Conservation (phyloP, 192 early-diverging fungal species). For the Podila clonocystis region DNA sequence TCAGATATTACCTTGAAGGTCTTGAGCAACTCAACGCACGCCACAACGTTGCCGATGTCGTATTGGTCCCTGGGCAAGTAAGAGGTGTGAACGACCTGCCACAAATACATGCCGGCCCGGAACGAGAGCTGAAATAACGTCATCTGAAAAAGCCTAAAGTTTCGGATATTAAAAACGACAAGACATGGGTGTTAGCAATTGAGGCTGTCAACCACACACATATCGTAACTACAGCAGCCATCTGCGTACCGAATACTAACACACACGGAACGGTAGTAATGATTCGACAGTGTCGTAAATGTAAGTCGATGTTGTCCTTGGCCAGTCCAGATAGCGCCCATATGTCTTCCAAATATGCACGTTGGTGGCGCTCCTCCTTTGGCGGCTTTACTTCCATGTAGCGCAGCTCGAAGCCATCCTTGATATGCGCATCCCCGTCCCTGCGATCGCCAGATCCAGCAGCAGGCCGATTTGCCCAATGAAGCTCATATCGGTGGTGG, state of each 20-base stretch:
- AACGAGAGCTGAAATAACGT: neutral
- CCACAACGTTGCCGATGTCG: neutral
- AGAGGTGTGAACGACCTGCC: neutral
- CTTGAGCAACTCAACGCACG: neutral
- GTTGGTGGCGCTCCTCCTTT: constrained; percentile 1
- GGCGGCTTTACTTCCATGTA: neutral
- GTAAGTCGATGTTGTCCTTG: neutral
- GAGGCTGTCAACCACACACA: neutral
- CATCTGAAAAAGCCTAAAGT: neutral
- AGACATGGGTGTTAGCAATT: neutral
- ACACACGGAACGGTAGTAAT: neutral
- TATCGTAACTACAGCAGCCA: neutral
- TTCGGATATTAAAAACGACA: neutral
- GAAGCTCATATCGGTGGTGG: constrained; percentile 5
- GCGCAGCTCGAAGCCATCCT: neutral
- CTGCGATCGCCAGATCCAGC: neutral
- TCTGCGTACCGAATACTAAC: neutral
- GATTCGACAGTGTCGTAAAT: neutral
- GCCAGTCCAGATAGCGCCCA: neutral
- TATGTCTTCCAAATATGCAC: neutral
- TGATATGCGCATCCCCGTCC: neutral
- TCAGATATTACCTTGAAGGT: neutral
- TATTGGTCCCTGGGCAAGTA: neutral
- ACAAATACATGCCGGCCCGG: neutral
- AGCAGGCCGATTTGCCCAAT: neutral